Evolutionary conservation across 371 early-diverging fungal species (phyloP).

Genomic region (Mucor piriformis): DNA sequence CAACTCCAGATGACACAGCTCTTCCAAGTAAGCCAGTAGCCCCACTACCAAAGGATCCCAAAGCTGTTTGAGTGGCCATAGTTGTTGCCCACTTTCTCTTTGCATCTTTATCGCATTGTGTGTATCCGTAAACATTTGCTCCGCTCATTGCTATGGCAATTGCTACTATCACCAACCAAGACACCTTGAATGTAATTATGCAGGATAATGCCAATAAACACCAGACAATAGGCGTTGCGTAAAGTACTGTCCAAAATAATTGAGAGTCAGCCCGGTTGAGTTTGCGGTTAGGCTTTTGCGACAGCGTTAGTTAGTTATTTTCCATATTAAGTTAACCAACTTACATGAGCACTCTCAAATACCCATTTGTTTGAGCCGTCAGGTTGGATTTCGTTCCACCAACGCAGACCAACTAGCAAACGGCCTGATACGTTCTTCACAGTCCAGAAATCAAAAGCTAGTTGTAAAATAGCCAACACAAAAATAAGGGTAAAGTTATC

Average conservation of each 20-base stretch:
- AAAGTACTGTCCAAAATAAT: conserved; percentile 90
- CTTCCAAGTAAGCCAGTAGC: conserved; percentile 39
- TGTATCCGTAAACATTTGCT: conserved; percentile 91
- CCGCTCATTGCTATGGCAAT: conserved; percentile 83
- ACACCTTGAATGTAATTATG: conserved; percentile 66
- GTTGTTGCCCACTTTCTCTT: conserved; percentile 63
- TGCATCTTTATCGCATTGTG: conserved; percentile 89
- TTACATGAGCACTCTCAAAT: conserved; percentile 88
- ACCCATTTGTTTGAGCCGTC: conserved; percentile 92
- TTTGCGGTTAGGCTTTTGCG: conserved; percentile 57
- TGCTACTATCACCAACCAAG: conserved; percentile 82
- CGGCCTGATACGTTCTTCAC: conserved; percentile 96
- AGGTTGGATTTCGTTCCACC: conserved; percentile 96
- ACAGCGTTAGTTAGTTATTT: background rate
- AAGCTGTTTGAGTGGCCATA: conserved; percentile 39
- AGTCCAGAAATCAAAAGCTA: conserved; percentile 97
- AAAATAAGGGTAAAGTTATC: conserved; percentile 87
- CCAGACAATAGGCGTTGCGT: conserved; percentile 86
- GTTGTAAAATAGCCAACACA: conserved; percentile 82
- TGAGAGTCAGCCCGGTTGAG: conserved; percentile 84
- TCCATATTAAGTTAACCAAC: conserved; percentile 11
- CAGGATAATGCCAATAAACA: conserved; percentile 74
- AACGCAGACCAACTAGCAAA: conserved; percentile 90
- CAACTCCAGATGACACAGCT: conserved; percentile 33
- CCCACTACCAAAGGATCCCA: conserved; percentile 35